These are phyloP conservation scores for Pseudomonodictys pantanalensis DNA, from an alignment of 495 filamentous ascomycete species.

Conservation along the genomic window DNA sequence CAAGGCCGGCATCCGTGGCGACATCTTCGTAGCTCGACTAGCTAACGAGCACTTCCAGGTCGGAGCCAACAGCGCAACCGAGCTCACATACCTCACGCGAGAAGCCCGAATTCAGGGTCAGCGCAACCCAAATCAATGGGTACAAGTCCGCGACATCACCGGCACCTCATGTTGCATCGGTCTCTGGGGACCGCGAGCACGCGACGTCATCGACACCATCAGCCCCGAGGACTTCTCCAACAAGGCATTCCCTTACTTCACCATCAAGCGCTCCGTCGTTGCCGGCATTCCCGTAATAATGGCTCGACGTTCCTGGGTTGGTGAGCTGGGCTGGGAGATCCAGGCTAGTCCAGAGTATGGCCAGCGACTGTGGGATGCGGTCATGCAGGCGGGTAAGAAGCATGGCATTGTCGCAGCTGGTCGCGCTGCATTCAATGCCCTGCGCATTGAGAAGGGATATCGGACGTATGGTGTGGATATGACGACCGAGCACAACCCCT, in stretches of 20 bases:
- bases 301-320: conserved; percentile 49
- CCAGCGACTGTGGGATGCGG: conserved; percentile 47
- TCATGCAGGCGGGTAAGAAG: conserved; percentile 46
- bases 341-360: conserved; percentile 50
- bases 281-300: conserved; percentile 46
- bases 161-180: conserved; percentile 52
- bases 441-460: conserved; percentile 51
- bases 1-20: conserved; percentile 44
- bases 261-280: conserved; percentile 41
- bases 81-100: conserved; percentile 46
- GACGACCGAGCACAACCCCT: conserved; percentile 51
- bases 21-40: conserved; percentile 46
- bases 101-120: conserved; percentile 43
- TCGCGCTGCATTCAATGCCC: conserved; percentile 48
- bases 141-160: conserved; percentile 50
- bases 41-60: conserved; percentile 46
- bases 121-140: conserved; percentile 34
- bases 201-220: conserved; percentile 40
- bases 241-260: conserved; percentile 44
- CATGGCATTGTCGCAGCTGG: conserved; percentile 51
- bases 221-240: conserved; percentile 46
- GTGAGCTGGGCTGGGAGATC: conserved; percentile 53
- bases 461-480: conserved; percentile 47
- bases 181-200: conserved; percentile 51
- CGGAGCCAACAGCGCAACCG: conserved; percentile 46